Base-by-base conservation (phyloP, 2,329 filamentous ascomycete genomes). In the Talaromyces rugulosus region DNA sequence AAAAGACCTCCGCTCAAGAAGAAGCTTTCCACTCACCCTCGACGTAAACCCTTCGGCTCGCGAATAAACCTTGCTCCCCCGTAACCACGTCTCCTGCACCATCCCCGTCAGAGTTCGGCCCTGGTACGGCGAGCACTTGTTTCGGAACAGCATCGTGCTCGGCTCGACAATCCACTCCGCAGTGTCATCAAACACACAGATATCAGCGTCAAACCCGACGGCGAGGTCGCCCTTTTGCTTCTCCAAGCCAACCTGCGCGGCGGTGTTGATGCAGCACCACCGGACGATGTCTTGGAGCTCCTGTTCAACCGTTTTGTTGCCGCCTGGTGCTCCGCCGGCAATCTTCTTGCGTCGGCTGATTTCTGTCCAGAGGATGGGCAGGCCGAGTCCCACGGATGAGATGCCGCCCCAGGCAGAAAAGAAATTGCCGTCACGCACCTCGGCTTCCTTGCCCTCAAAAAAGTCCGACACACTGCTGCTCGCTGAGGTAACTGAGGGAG, bases 321-420 rank as follows among this genome's bases (percentile, higher is more conserved):
- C 66, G 40, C 70, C 69, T 40, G 74, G 74, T 8, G 80, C 74
- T n/a, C 36, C 36, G 6, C 36, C 14, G 7, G 69, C 71, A 56
- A 76, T 65, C 34, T 82, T 77, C 51, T 85, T 79, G 47, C 90
- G 83, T 65, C 85, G 83, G 72, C 83, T 81, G 34, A 90, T 84
- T 52, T 92, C 87, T 0, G 91, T 93, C 87, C 93, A 89, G 5
- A 99, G 83, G 66, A 99, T 96, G 4, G 92, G 91, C 4, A 99
- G 83, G 0, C 95, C 95, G 1, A 99, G 85, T 0, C 95, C 95
- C 18, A 99, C 94, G 4, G 90, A 95, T 4, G 91, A 94, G 71
- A 99, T 96, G 14, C 95, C 95, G 59, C 95, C 95, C 95, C 95
- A 99, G 0, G 93, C 93, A 4, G 89, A 87, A 78, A 98, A 95